Percentiles rank a stretch among this genome's conserved stretches.
Evolutionary conservation across 805 yeast genomes (phyloP).

Genomic region (Lachancea sp.): DNA sequence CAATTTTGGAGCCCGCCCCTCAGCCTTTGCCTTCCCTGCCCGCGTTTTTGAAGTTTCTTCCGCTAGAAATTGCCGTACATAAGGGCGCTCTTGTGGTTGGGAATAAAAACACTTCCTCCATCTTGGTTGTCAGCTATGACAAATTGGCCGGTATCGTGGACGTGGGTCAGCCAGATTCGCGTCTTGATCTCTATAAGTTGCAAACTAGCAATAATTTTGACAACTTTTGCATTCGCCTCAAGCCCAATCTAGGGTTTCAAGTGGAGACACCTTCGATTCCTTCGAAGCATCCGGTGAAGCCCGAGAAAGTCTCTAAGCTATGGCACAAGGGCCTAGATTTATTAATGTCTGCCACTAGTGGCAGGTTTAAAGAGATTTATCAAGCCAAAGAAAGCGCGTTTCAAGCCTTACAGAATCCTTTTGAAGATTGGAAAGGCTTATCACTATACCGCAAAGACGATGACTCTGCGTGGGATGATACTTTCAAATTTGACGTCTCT

Average conservation of each 20-base stretch:
- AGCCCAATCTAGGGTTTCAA: slow-evolving; percentile 64
- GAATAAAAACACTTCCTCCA: slow-evolving; percentile 67
- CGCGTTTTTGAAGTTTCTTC: slow-evolving; percentile 40
- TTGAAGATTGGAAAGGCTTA: slow-evolving; percentile 67
- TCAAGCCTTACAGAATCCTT: slow-evolving; percentile 11
- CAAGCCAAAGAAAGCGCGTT: not conserved
- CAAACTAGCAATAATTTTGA: slow-evolving; percentile 40
- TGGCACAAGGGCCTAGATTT: slow-evolving; percentile 1
- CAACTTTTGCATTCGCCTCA: slow-evolving; percentile 53
- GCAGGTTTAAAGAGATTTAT: not conserved
- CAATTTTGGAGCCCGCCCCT: slow-evolving; percentile 17
- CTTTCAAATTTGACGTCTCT: slow-evolving; percentile 27
- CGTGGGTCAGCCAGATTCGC: slow-evolving; percentile 40
- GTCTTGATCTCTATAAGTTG: slow-evolving; percentile 52
- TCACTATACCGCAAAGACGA: slow-evolving; percentile 40
- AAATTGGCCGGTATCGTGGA: slow-evolving; percentile 54
- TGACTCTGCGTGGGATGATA: slow-evolving; percentile 28
- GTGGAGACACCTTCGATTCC: slow-evolving; percentile 26
- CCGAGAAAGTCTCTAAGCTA: not conserved
- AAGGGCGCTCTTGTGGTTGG: slow-evolving; percentile 77
- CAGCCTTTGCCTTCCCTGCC: slow-evolving; percentile 8
- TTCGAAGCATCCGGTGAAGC: slow-evolving; percentile 11
- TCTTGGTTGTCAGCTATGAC: slow-evolving; percentile 56
- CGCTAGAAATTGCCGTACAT: slow-evolving; percentile 52
- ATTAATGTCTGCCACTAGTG: not conserved